Percentiles rank a stretch among this genome's conserved stretches.
Evolutionary conservation across 139 green algal species (phyloP).

Genomic region (Chlorella sp.): DNA sequence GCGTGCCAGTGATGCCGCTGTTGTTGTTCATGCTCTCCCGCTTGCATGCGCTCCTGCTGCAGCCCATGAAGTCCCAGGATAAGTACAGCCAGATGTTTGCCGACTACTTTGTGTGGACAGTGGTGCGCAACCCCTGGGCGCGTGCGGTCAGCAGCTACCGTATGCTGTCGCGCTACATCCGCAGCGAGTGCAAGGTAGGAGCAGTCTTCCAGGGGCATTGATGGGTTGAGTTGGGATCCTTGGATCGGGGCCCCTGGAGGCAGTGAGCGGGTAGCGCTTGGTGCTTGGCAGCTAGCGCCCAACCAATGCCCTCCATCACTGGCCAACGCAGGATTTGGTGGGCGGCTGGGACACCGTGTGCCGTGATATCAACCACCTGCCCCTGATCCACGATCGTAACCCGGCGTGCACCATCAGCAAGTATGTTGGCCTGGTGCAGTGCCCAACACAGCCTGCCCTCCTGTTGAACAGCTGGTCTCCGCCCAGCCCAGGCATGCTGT

Average conservation of each 20-base stretch:
- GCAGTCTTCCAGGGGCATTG: too few relatives aligned
- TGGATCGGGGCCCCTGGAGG: too few relatives aligned
- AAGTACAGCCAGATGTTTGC: neutral
- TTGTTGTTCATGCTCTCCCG: neutral
- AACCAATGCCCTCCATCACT: too few relatives aligned
- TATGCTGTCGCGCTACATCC: constrained; percentile 28
- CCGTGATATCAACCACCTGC: constrained; percentile 12
- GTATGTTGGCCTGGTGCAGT: neutral
- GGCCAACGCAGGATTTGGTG: neutral
- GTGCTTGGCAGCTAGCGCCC: too few relatives aligned
- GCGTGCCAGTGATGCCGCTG: neutral
- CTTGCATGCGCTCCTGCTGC: neutral
- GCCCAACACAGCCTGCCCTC: too few relatives aligned
- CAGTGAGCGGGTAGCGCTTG: too few relatives aligned
- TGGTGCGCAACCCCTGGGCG: constrained; percentile 32
- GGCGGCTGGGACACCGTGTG: constrained; percentile 25
- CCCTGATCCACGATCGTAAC: neutral
- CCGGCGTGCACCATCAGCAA: constrained; percentile 26
- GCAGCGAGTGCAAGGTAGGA: neutral
- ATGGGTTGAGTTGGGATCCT: too few relatives aligned
- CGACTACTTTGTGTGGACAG: constrained; percentile 25
- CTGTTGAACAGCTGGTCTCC: neutral
- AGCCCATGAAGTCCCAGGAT: neutral
- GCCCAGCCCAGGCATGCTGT: neutral
- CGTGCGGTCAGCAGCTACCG: constrained; percentile 23